Evolutionary conservation across 176 grass and related monocot genomes (phyloP).

Genomic region (Guadua angustifolia): DNA sequence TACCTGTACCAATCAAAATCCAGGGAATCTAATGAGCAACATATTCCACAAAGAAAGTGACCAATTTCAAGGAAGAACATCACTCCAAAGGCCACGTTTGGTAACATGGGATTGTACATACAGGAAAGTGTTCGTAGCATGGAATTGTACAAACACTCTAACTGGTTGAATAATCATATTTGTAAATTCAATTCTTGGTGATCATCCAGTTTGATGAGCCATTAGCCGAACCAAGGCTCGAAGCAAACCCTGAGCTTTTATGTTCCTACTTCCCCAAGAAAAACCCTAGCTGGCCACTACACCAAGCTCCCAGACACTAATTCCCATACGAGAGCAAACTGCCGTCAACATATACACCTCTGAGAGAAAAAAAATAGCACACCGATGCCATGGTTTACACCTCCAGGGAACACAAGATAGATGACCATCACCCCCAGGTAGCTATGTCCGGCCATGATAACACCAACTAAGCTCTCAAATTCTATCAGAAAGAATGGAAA

Average conservation of each 20-base stretch:
- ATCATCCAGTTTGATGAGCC: slow-evolving; percentile 8
- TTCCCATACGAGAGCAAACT: background rate
- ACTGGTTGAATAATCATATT: background rate
- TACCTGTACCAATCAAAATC: background rate
- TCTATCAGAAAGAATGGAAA: background rate
- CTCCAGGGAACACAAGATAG: background rate
- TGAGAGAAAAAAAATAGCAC: background rate
- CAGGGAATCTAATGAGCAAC: background rate
- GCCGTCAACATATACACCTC: background rate
- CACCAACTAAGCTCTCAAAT: background rate
- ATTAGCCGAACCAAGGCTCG: background rate
- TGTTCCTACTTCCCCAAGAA: background rate
- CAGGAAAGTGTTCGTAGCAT: background rate
- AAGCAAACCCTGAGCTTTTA: background rate
- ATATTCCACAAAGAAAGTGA: background rate
- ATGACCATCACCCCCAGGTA: background rate
- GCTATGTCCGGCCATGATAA: background rate
- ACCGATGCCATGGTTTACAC: background rate
- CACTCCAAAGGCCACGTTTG: background rate
- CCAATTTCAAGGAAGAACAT: background rate
- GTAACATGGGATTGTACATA: slow-evolving; percentile 15
- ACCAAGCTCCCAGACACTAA: slow-evolving; percentile 6
- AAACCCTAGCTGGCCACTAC: background rate
- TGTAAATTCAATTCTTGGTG: background rate
- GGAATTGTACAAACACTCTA: background rate